A percentile compares a stretch with the other conserved stretches of the same genome.
Conservation (phyloP, 768 basidiomycete genomes). For the Tricholoma saponaceum region DNA sequence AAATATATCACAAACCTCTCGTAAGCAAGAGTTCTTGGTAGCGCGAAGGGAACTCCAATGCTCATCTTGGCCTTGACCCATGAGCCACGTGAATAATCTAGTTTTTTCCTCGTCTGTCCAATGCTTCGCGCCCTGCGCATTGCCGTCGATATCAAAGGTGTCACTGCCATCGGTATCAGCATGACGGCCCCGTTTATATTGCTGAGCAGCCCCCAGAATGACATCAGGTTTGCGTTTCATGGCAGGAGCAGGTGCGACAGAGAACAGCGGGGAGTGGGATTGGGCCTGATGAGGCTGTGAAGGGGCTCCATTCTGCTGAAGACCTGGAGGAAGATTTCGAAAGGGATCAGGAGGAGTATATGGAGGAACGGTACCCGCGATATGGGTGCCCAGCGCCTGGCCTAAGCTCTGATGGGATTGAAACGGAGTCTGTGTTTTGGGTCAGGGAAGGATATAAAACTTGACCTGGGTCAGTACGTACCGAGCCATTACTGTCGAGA, state of each 20-base stretch:
- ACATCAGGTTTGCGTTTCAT: constrained; percentile 49
- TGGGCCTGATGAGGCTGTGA: constrained; percentile 29
- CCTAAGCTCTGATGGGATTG: constrained; percentile 56
- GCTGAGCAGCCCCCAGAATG: constrained; percentile 24
- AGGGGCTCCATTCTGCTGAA: constrained; percentile 25
- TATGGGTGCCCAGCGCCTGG: constrained; percentile 55
- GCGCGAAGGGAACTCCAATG: constrained; percentile 77
- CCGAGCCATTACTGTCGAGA: constrained; percentile 57
- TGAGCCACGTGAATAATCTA: constrained; percentile 73
- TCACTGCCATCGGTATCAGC: constrained; percentile 30
- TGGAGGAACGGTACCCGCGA: constrained; percentile 32
- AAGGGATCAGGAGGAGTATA: constrained; percentile 23
- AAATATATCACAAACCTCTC: constrained; percentile 46
- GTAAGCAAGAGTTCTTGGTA: constrained; percentile 78
- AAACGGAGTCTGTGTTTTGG: constrained; percentile 41
- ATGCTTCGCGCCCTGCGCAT: constrained; percentile 67
- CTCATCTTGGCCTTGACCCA: constrained; percentile 66
- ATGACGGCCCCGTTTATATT: constrained; percentile 45
- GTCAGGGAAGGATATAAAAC: constrained; percentile 20
- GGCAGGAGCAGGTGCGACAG: constrained; percentile 32
- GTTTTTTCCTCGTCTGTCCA: constrained; percentile 86
- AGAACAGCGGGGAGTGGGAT: constrained; percentile 37
- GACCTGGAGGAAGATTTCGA: constrained; percentile 35
- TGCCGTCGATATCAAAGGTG: constrained; percentile 42
- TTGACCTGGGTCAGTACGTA: constrained; percentile 30